Conservation (phyloP, 2,329 filamentous ascomycete genomes). For the Aspergillus sp. region DNA sequence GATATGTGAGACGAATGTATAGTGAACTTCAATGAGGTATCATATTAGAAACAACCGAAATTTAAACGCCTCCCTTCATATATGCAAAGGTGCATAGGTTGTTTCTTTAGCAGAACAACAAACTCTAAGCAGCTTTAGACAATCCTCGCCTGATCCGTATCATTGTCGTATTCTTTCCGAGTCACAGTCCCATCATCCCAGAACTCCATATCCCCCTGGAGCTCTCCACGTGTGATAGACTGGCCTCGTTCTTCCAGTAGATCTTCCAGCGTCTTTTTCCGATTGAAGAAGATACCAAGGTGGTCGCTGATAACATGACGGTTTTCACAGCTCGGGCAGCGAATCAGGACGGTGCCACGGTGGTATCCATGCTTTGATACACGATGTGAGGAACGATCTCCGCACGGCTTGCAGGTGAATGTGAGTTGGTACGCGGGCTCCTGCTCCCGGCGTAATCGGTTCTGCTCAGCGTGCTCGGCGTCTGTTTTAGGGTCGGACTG, state of each 20-base stretch:
- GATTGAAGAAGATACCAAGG: slow-evolving; percentile 60
- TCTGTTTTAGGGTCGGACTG: slow-evolving; percentile 26
- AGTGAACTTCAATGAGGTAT: slow-evolving; percentile 13
- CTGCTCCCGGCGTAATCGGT: slow-evolving; percentile 38
- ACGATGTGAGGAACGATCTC: slow-evolving; percentile 74
- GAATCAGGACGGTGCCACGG: slow-evolving; percentile 81
- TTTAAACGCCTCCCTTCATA: slow-evolving; percentile 11
- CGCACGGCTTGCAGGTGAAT: slow-evolving; percentile 91
- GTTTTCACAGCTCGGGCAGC: slow-evolving; percentile 81
- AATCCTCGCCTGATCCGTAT: neutral
- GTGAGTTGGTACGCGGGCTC: slow-evolving; percentile 79
- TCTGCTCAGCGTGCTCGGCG: slow-evolving; percentile 34
- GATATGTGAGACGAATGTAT: slow-evolving; percentile 25
- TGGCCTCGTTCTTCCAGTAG: slow-evolving; percentile 52
- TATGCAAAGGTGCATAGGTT: neutral
- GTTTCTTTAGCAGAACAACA: neutral
- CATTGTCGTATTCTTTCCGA: slow-evolving; percentile 19
- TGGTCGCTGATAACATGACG: slow-evolving; percentile 92
- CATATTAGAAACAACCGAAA: slow-evolving; percentile 7
- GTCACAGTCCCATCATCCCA: slow-evolving; percentile 71
- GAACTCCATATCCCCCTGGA: slow-evolving; percentile 87
- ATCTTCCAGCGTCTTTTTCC: slow-evolving; percentile 44
- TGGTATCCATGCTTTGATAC: slow-evolving; percentile 96
- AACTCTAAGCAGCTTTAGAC: neutral
- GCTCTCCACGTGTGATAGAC: slow-evolving; percentile 74